Percentiles rank a stretch among this genome's conserved stretches.
Conservation (phyloP, 2,329 filamentous ascomycete species). For the Talaromyces piceae region DNA sequence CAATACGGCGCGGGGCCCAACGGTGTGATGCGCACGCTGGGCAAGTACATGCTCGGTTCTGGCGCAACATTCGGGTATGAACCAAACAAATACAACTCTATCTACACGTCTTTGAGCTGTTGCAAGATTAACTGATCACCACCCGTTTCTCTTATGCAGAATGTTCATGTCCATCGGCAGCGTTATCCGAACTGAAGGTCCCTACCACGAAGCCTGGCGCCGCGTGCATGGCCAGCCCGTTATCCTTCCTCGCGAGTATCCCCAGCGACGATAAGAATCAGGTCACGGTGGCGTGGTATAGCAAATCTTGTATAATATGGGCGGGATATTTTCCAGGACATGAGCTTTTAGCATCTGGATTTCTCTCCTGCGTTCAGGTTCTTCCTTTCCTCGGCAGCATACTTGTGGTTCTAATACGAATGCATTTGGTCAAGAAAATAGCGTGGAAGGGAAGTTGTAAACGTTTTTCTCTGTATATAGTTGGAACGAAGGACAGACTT, state of each 20-base stretch:
- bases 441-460: not conserved
- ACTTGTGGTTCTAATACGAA: not conserved
- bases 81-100: too few relatives aligned
- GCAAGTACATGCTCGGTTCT: slow-evolving; percentile 94
- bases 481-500: not conserved
- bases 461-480: slow-evolving; percentile 1
- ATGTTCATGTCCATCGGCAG: slow-evolving; percentile 99
- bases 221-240: slow-evolving; percentile 67
- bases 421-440: not conserved
- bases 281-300: not conserved
- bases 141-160: slow-evolving; percentile 33
- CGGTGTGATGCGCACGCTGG: slow-evolving; percentile 86
- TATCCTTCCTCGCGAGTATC: slow-evolving; percentile 48
- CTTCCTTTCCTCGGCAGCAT: not conserved
- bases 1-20: slow-evolving; percentile 89
- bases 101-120: slow-evolving; percentile 29
- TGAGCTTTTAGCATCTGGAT: not conserved
- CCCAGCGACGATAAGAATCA: slow-evolving; percentile 23
- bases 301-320: slow-evolving; percentile 3
- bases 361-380: too few relatives aligned
- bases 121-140: not conserved
- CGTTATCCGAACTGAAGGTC: slow-evolving; percentile 86
- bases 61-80: slow-evolving; percentile 90
- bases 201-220: slow-evolving; percentile 68
- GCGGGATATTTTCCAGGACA: not conserved